Percentiles rank a stretch among this genome's conserved stretches.
Evolutionary conservation across 148 eudicot species (phyloP).

Genomic region (Fagopyrum esculentum): DNA sequence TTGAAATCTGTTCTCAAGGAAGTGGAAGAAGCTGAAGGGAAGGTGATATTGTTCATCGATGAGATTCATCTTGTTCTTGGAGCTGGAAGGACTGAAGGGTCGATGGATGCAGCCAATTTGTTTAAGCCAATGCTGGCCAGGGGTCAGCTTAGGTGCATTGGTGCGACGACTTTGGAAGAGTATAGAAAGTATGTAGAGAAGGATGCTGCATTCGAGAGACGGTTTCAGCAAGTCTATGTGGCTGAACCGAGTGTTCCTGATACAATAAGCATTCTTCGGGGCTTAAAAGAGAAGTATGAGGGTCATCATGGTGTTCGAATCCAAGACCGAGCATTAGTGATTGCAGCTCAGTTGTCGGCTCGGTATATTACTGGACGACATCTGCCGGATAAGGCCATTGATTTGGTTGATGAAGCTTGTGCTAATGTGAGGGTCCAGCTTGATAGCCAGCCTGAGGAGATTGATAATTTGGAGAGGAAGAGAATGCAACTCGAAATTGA

Average conservation of each 20-base stretch:
- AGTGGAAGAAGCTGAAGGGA: conserved; percentile 81
- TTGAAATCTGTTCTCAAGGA: conserved; percentile 74
- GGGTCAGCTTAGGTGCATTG: conserved; percentile 24
- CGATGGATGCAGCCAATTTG: conserved; percentile 88
- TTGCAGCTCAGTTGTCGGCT: conserved; percentile 66
- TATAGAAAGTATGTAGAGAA: conserved; percentile 25
- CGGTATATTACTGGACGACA: conserved; percentile 79
- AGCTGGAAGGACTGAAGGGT: conserved; percentile 79
- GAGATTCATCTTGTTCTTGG: conserved; percentile 78
- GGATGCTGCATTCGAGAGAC: conserved; percentile 24
- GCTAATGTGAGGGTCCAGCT: conserved; percentile 88
- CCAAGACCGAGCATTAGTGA: conserved; percentile 66
- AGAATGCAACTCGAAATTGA: conserved; percentile 78
- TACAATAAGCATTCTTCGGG: conserved; percentile 17
- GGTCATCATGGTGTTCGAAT: conserved; percentile 40
- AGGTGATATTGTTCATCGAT: conserved; percentile 72
- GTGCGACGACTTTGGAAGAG: conserved; percentile 24
- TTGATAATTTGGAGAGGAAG: conserved; percentile 83
- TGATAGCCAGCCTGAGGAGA: conserved; percentile 92
- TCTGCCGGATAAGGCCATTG: conserved; percentile 85
- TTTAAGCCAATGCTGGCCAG: conserved; percentile 44
- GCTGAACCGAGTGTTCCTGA: conserved; percentile 23
- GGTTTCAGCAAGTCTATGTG: conserved; percentile 24
- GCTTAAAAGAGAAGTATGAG: conserved; percentile 11
- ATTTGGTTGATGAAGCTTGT: conserved; percentile 82